These are phyloP conservation scores for Kodamaea kaohsiungensis DNA, from an alignment of 805 yeast species.

Conservation along the genomic window DNA sequence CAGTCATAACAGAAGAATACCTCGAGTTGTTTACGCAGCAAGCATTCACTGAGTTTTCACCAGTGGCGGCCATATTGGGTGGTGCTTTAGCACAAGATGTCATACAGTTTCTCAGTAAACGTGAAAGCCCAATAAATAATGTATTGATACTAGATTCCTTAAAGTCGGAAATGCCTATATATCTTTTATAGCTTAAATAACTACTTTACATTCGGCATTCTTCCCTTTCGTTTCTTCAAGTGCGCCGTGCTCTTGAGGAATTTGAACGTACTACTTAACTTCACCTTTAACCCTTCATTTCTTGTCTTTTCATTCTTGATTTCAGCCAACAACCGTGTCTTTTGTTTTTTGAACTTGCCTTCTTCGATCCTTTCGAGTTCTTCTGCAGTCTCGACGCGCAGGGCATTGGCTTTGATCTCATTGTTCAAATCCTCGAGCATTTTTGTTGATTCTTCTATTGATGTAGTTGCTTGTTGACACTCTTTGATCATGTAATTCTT, in stretches of 20 bases:
- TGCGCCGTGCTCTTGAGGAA: constrained; percentile 42
- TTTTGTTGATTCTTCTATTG: constrained; percentile 46
- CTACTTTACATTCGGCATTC: constrained; percentile 16
- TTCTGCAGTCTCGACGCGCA: constrained; percentile 20
- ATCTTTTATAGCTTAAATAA: constrained; percentile 36
- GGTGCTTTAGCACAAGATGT: constrained; percentile 91
- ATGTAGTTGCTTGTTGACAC: constrained; percentile 50
- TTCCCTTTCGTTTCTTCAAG: constrained; percentile 42
- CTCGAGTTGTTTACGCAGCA: constrained; percentile 47
- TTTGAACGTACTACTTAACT: constrained; percentile 33
- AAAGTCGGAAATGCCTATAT: constrained; percentile 76
- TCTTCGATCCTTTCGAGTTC: constrained; percentile 13
- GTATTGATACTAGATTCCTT: constrained; percentile 74
- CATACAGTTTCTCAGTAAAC: constrained; percentile 73
- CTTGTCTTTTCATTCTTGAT: constrained; percentile 25
- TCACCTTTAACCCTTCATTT: constrained; percentile 25
- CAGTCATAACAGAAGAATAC: constrained; percentile 44
- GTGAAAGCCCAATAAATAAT: constrained; percentile 82
- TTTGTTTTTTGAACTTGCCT: constrained; percentile 22
- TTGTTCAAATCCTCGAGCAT: constrained; percentile 24
- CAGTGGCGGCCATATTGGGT: constrained; percentile 85
- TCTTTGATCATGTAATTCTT: constrained; percentile 64
- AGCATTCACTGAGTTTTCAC: constrained; percentile 67
- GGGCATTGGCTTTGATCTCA: constrained; percentile 19
- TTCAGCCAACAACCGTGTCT: constrained; percentile 18